Conservation (phyloP, 345 rosid genomes). For the Citrus hindsii region DNA sequence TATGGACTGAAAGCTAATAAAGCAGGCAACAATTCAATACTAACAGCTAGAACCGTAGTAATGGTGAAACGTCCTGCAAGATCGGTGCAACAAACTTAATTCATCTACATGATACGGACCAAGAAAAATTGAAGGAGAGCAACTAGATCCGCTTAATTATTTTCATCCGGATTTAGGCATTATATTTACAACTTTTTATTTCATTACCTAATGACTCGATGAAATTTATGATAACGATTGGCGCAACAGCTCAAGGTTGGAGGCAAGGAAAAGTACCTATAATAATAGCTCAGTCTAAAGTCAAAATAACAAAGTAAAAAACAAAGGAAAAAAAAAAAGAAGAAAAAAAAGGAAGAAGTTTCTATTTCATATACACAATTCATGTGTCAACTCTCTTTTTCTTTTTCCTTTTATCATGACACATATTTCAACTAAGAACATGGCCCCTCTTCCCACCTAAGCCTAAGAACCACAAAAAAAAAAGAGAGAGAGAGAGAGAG, state of each 20-base stretch:
- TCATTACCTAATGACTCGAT: background rate
- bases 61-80: background rate
- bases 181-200: background rate
- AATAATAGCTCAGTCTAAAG: background rate
- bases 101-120: background rate
- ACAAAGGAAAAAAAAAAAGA: background rate
- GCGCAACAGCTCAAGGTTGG: slow-evolving; percentile 11
- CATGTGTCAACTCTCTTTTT: background rate
- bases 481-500: too few relatives aligned
- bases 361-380: background rate
- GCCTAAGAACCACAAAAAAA: too few relatives aligned
- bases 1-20: background rate
- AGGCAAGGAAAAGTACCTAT: background rate
- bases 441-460: background rate
- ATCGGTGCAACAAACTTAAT: background rate
- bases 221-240: background rate
- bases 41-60: background rate
- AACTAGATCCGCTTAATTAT: background rate
- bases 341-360: background rate
- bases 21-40: background rate
- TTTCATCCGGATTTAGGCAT: background rate
- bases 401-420: background rate
- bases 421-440: background rate
- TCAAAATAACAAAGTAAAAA: background rate
- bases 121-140: background rate